These are phyloP conservation scores for Avena sativa DNA, from an alignment of 176 grass and related monocot species.

Conservation along the genomic window DNA sequence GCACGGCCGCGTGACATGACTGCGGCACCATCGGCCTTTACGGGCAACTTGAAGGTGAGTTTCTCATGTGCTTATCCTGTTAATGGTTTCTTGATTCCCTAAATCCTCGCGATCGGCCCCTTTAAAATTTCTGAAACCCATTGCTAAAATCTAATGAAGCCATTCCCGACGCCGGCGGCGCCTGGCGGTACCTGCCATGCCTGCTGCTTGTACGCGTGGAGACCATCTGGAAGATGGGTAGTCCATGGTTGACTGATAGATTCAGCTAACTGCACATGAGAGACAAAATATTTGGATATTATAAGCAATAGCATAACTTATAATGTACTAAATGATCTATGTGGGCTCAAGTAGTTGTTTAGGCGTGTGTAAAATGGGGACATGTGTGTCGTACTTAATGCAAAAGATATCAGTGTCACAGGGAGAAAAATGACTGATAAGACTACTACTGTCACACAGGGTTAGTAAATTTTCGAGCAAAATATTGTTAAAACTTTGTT, in stretches of 20 bases:
- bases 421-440: slow-evolving; percentile 87
- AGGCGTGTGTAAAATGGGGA: slow-evolving; percentile 75
- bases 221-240: neutral
- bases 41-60: neutral
- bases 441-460: slow-evolving; percentile 74
- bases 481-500: too few species aligned
- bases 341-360: neutral
- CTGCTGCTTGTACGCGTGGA: neutral
- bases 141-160: neutral
- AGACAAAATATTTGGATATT: too few species aligned
- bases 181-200: too few species aligned
- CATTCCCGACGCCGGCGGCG: neutral
- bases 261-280: too few species aligned
- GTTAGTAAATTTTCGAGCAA: slow-evolving; percentile 33
- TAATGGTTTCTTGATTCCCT: neutral
- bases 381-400: slow-evolving; percentile 86
- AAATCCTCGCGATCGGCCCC: neutral
- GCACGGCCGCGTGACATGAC: neutral
- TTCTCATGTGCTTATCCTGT: neutral
- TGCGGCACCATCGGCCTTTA: neutral
- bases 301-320: neutral
- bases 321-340: too few species aligned
- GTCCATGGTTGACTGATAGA: too few species aligned
- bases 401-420: slow-evolving; percentile 79
- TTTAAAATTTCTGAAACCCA: neutral